Evolutionary conservation across 257 asterid genomes (phyloP).

Genomic region (Leonotis leonurus): DNA sequence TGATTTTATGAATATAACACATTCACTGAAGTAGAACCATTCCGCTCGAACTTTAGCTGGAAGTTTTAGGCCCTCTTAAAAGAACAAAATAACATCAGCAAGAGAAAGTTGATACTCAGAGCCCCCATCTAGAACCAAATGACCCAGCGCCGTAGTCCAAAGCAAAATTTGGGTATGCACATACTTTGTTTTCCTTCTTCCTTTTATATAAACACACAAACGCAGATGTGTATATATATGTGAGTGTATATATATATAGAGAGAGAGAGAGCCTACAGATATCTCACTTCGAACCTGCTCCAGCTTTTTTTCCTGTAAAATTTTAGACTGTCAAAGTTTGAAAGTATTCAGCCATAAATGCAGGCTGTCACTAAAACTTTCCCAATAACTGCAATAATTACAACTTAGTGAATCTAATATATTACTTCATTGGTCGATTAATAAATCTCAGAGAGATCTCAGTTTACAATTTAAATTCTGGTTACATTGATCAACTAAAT

Average conservation of each 20-base stretch:
- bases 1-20: background rate
- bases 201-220: too few relatives aligned
- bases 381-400: background rate
- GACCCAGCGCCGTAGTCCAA: background rate
- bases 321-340: slow-evolving; percentile 16
- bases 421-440: background rate
- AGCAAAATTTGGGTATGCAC: background rate
- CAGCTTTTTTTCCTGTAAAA: slow-evolving; percentile 77
- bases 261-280: slow-evolving; percentile 45
- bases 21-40: background rate
- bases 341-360: slow-evolving; percentile 7
- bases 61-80: background rate
- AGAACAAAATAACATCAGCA: background rate
- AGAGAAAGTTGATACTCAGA: background rate
- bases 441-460: background rate
- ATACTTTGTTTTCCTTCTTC: too few relatives aligned
- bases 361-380: background rate
- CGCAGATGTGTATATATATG: too few relatives aligned
- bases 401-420: background rate
- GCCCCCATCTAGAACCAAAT: background rate
- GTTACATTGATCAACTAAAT: background rate
- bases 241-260: background rate
- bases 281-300: slow-evolving; percentile 53
- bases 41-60: background rate
- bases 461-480: slow-evolving; percentile 5